Conservation (phyloP, 2,329 filamentous ascomycete genomes). For the Purpureocillium lavendulum region DNA sequence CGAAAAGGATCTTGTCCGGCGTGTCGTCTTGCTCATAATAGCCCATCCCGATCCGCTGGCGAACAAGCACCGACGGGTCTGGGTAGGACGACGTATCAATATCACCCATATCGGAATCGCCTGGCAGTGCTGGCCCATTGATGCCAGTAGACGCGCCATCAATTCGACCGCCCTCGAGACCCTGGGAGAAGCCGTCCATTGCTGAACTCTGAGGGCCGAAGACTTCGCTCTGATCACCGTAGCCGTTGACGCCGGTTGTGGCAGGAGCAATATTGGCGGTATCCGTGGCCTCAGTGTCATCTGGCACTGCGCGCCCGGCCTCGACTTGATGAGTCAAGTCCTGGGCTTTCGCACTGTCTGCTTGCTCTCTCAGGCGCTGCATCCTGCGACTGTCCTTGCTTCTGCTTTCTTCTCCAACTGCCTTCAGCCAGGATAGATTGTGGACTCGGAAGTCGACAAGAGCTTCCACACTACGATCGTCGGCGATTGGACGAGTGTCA, state of each 20-base stretch:
- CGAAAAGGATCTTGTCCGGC: slow-evolving; percentile 50
- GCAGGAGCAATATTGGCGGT: not conserved
- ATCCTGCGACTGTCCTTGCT: slow-evolving; percentile 49
- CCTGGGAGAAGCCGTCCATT: slow-evolving; percentile 1
- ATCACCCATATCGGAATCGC: slow-evolving; percentile 16
- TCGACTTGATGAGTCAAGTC: slow-evolving; percentile 25
- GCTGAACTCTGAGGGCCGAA: slow-evolving; percentile 12
- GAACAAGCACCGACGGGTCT: slow-evolving; percentile 36
- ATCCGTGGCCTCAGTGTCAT: slow-evolving; percentile 5
- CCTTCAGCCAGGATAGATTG: slow-evolving; percentile 75
- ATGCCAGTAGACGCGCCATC: too few relatives aligned
- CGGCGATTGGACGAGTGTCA: slow-evolving; percentile 82
- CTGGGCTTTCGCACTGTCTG: slow-evolving; percentile 48
- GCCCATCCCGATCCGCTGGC: slow-evolving; percentile 48
- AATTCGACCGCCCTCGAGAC: too few relatives aligned
- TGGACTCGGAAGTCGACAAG: slow-evolving; percentile 86
- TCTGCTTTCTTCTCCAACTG: slow-evolving; percentile 47
- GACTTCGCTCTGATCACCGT: slow-evolving; percentile 24
- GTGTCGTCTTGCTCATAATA: slow-evolving; percentile 53
- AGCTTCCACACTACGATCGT: slow-evolving; percentile 82
- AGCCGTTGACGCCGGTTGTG: slow-evolving; percentile 10
- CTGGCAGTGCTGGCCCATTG: not conserved
- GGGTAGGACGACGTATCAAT: slow-evolving; percentile 32
- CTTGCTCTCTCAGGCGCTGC: slow-evolving; percentile 46
- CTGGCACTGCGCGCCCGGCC: slow-evolving; percentile 13